A percentile compares a stretch with the other conserved stretches of the same genome.
phyloP scores from a whole-genome alignment of 345 rosid genomes.

The Excoecaria cochinchinensis region DNA sequence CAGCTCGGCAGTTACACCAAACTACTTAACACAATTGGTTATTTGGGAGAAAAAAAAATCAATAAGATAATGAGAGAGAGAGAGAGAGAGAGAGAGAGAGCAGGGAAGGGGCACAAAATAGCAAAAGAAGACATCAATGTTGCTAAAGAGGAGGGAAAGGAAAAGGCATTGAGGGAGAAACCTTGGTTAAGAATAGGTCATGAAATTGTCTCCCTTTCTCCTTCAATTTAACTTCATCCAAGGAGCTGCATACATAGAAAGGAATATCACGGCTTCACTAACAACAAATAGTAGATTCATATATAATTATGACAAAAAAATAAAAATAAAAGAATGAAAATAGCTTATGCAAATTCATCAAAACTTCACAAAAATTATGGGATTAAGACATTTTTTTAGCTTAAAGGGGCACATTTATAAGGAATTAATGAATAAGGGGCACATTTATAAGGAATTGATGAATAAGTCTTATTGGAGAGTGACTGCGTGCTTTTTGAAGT shows the following conservation, averaged over 20 bases:
- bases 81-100: neutral
- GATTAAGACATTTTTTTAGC: too few species aligned
- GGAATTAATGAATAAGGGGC: too few species aligned
- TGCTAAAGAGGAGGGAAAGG: neutral
- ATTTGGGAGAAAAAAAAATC: neutral
- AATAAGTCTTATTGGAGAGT: too few species aligned
- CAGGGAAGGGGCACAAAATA: neutral
- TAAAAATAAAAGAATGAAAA: neutral
- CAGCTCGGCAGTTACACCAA: neutral
- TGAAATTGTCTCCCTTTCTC: constrained; percentile 86
- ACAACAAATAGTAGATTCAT: constrained; percentile 8
- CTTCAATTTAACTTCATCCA: constrained; percentile 86
- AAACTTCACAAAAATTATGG: too few species aligned
- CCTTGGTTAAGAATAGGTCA: constrained; percentile 90
- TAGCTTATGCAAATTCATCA: too few species aligned
- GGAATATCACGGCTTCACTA: constrained; percentile 15
- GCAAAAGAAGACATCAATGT: neutral
- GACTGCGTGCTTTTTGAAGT: too few species aligned
- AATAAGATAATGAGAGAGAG: neutral
- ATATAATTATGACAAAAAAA: neutral
- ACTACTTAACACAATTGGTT: neutral
- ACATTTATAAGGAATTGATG: too few species aligned
- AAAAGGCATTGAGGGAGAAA: constrained; percentile 15
- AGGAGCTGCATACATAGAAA: constrained; percentile 53
- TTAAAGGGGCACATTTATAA: too few species aligned